Evolutionary conservation across 768 basidiomycete species (phyloP).

Genomic region (Tremella fuciformis): DNA sequence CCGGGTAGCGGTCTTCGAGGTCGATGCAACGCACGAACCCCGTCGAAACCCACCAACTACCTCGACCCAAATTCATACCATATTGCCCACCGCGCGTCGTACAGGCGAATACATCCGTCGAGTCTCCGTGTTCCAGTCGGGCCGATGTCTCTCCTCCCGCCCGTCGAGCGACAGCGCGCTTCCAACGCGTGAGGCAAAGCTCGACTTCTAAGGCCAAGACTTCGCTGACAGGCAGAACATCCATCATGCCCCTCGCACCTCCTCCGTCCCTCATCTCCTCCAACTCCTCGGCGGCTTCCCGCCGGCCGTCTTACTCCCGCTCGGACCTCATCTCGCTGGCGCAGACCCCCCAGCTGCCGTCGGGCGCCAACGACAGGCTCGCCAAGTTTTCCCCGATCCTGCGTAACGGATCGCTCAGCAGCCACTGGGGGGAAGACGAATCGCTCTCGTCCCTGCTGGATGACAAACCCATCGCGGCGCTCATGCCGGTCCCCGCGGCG

Average conservation of each 20-base stretch:
- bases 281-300: conserved; percentile 6
- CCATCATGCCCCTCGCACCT: conserved; percentile 9
- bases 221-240: not conserved
- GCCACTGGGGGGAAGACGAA: conserved; percentile 18
- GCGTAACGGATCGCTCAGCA: not conserved
- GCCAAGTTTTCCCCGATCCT: conserved; percentile 6
- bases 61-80: too few relatives aligned
- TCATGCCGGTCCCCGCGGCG: not conserved
- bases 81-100: too few relatives aligned
- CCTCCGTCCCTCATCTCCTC: conserved; percentile 15
- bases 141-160: too few relatives aligned
- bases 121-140: too few relatives aligned
- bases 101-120: too few relatives aligned
- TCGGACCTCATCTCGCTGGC: conserved; percentile 13
- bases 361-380: conserved; percentile 2
- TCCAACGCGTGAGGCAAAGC: too few relatives aligned
- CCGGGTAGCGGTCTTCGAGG: too few relatives aligned
- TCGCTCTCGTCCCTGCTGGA: conserved; percentile 11
- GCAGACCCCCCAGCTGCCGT: conserved; percentile 7
- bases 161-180: too few relatives aligned
- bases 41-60: too few relatives aligned
- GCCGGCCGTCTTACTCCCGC: conserved; percentile 9
- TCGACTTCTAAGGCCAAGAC: too few relatives aligned
- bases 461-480: conserved; percentile 12
- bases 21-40: too few relatives aligned